Evolutionary conservation across 371 early-diverging fungal genomes (phyloP).

Genomic region (Dinochytrium kinnereticum): DNA sequence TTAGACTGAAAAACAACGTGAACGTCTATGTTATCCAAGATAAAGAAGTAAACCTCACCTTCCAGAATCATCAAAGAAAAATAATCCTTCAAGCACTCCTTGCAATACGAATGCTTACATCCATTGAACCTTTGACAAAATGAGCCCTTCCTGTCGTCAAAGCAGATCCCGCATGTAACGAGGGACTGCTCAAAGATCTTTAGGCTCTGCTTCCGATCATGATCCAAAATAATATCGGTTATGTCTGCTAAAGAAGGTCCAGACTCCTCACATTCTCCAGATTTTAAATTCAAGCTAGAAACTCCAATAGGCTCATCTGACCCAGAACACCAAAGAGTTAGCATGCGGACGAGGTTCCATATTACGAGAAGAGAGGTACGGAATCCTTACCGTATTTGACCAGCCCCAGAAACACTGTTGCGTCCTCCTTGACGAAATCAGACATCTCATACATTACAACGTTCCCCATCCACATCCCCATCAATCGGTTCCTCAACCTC

Average conservation of each 20-base stretch:
- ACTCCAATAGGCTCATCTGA: too few relatives aligned
- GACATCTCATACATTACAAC: slow-evolving; percentile 35
- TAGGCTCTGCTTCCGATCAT: background rate
- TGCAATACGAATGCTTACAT: slow-evolving; percentile 53
- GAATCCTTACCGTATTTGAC: background rate
- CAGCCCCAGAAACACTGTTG: slow-evolving; percentile 12
- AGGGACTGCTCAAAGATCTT: slow-evolving; percentile 32
- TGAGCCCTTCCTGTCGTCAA: slow-evolving; percentile 43
- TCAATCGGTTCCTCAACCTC: background rate
- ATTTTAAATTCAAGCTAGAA: too few relatives aligned
- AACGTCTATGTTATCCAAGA: background rate
- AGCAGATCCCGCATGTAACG: slow-evolving; percentile 50
- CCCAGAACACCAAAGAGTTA: too few relatives aligned
- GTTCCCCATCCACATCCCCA: slow-evolving; percentile 32
- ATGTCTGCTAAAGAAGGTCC: background rate
- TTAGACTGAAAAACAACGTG: too few relatives aligned
- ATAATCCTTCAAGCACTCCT: slow-evolving; percentile 43
- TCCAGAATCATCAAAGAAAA: slow-evolving; percentile 48
- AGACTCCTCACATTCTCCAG: too few relatives aligned
- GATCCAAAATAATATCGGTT: slow-evolving; percentile 20
- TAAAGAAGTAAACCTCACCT: slow-evolving; percentile 23
- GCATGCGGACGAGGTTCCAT: background rate
- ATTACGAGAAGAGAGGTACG: background rate
- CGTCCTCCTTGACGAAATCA: slow-evolving; percentile 26
- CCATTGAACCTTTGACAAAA: slow-evolving; percentile 36